Conservation (phyloP, 2,329 filamentous ascomycete species). For the Rugonectria rugulosa region DNA sequence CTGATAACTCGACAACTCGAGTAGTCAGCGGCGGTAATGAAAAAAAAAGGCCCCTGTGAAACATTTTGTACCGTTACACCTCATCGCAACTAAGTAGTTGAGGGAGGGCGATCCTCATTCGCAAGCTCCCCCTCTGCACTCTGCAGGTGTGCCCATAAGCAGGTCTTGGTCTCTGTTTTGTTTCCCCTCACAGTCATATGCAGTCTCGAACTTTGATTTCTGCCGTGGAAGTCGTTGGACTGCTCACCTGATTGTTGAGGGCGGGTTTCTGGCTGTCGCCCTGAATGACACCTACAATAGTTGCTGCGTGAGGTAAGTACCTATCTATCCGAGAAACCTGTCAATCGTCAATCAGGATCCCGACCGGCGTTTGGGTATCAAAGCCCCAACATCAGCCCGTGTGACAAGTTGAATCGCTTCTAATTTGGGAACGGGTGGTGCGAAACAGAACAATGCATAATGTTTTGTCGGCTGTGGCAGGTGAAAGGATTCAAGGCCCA, state of each 20-base stretch:
- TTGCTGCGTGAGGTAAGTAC: too few species aligned
- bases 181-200: too few species aligned
- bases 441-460: constrained; percentile 12
- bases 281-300: too few species aligned
- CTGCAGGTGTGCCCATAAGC: constrained; percentile 7
- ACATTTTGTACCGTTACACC: constrained; percentile 30
- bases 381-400: not conserved
- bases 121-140: constrained; percentile 1
- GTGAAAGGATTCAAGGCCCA: constrained; percentile 2
- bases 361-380: constrained; percentile 7
- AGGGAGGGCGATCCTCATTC: too few species aligned
- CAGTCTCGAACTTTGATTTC: constrained; percentile 4
- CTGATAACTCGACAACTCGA: not conserved
- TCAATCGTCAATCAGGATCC: not conserved
- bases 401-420: constrained; percentile 4
- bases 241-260: too few species aligned
- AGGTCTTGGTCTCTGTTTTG: constrained; percentile 3
- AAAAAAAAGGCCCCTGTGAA: constrained; percentile 20
- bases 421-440: constrained; percentile 9
- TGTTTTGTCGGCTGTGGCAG: constrained; percentile 1
- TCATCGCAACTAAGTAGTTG: constrained; percentile 26
- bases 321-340: too few species aligned
- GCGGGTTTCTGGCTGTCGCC: too few species aligned
- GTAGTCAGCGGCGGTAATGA: not conserved
- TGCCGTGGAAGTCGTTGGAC: too few species aligned